phyloP scores from a whole-genome alignment of 768 basidiomycete genomes.

The Amanita pallidorosea region DNA sequence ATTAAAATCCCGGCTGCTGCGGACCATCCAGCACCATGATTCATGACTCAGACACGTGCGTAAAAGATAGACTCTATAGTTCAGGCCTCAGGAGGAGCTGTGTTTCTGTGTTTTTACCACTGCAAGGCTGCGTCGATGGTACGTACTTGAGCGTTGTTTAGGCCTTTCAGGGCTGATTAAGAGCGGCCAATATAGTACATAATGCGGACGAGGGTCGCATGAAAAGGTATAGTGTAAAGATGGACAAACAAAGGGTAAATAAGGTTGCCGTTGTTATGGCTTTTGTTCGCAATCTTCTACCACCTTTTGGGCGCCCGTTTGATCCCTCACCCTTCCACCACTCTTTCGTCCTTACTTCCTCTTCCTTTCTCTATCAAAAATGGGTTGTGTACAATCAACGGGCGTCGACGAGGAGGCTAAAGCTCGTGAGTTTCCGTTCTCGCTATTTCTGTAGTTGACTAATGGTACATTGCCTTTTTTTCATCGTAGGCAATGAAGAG shows the following conservation, averaged over 20 bases:
- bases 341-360: slow-evolving; percentile 3
- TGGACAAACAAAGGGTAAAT: slow-evolving; percentile 4
- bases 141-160: too few species aligned
- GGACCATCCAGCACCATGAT: too few species aligned
- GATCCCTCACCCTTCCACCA: slow-evolving; percentile 6
- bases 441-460: neutral
- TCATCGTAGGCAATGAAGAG: slow-evolving; percentile 68
- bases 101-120: too few species aligned
- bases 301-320: slow-evolving; percentile 4
- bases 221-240: neutral
- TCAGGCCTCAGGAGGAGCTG: too few species aligned
- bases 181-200: neutral
- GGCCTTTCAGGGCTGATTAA: too few species aligned
- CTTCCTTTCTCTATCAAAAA: slow-evolving; percentile 16
- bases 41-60: too few species aligned
- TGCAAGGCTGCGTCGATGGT: too few species aligned
- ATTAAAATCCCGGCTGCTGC: too few species aligned
- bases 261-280: slow-evolving; percentile 6
- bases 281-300: neutral
- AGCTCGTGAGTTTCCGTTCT: slow-evolving; percentile 47
- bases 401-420: slow-evolving; percentile 72
- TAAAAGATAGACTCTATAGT: too few species aligned
- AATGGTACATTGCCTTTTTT: neutral
- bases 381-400: slow-evolving; percentile 71
- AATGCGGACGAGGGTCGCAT: neutral